A percentile compares a stretch with the other conserved stretches of the same genome.
These are phyloP conservation scores for Rhodotorula sp. DNA, from an alignment of 1,284 basidiomycete species.

Conservation along the genomic window DNA sequence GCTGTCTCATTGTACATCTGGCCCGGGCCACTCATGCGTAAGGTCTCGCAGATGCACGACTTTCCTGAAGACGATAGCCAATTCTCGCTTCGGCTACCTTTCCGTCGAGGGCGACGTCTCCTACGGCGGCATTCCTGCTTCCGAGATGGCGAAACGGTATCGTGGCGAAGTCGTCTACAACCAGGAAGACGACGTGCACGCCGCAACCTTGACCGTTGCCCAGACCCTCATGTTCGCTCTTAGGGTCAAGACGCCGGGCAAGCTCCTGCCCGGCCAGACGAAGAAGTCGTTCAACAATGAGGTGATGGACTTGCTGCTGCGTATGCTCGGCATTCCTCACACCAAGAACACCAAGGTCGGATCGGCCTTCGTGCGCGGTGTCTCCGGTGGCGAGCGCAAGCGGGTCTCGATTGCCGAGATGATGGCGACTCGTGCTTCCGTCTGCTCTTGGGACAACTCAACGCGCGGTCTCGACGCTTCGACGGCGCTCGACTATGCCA, in stretches of 20 bases:
- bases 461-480: constrained; percentile 70
- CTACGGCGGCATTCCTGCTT: constrained; percentile 58
- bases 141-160: constrained; percentile 55
- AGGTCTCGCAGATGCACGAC: constrained; percentile 46
- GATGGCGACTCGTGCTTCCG: constrained; percentile 40
- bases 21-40: not conserved
- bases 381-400: constrained; percentile 53
- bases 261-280: constrained; percentile 55
- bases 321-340: constrained; percentile 63
- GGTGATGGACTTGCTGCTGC: constrained; percentile 57
- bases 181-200: constrained; percentile 58
- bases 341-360: constrained; percentile 57
- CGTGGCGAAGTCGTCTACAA: constrained; percentile 67
- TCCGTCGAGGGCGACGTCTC: constrained; percentile 56
- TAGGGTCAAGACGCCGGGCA: constrained; percentile 56
- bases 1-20: too few relatives aligned
- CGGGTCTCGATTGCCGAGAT: constrained; percentile 64
- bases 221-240: constrained; percentile 60
- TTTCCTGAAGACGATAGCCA: constrained; percentile 50
- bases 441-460: constrained; percentile 60
- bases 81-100: constrained; percentile 48
- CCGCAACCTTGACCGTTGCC: constrained; percentile 61
- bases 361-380: constrained; percentile 32
- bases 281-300: constrained; percentile 55
- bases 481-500: constrained; percentile 57